Evolutionary conservation across 2,329 filamentous ascomycete genomes (phyloP).

Genomic region (Trichoderma koningii): DNA sequence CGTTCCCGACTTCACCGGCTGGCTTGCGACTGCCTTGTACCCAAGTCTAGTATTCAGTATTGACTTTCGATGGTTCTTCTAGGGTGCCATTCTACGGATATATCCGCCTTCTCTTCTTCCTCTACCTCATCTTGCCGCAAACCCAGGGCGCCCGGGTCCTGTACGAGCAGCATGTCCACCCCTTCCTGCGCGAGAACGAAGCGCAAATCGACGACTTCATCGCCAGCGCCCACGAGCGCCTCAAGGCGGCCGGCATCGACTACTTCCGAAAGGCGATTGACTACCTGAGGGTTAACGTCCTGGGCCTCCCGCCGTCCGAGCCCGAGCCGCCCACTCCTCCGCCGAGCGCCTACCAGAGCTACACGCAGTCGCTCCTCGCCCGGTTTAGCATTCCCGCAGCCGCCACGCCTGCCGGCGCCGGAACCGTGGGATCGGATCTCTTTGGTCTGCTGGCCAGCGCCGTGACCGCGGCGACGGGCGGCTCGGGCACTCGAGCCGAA

Average conservation of each 20-base stretch:
- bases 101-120: conserved; percentile 80
- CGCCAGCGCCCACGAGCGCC: conserved; percentile 73
- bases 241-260: conserved; percentile 73
- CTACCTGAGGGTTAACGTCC: conserved; percentile 69
- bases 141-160: conserved; percentile 88
- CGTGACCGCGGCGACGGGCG: conserved; percentile 61
- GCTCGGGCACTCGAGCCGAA: conserved; percentile 42
- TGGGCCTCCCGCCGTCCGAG: conserved; percentile 69
- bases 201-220: conserved; percentile 88
- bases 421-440: conserved; percentile 61
- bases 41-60: not conserved
- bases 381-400: conserved; percentile 79
- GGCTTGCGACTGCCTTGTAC: not conserved
- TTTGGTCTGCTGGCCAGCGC: conserved; percentile 77
- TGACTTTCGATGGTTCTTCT: not conserved
- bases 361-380: conserved; percentile 80
- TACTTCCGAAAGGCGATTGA: conserved; percentile 74
- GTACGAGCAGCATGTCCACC: conserved; percentile 83
- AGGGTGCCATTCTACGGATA: conserved; percentile 94
- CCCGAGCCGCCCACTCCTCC: conserved; percentile 43
- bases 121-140: conserved; percentile 95
- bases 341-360: conserved; percentile 55
- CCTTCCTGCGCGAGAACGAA: conserved; percentile 87
- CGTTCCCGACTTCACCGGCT: not conserved
- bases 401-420: conserved; percentile 54